These are phyloP conservation scores for Ganoderma lucidum DNA, from an alignment of 1,284 basidiomycete species.

Conservation along the genomic window DNA sequence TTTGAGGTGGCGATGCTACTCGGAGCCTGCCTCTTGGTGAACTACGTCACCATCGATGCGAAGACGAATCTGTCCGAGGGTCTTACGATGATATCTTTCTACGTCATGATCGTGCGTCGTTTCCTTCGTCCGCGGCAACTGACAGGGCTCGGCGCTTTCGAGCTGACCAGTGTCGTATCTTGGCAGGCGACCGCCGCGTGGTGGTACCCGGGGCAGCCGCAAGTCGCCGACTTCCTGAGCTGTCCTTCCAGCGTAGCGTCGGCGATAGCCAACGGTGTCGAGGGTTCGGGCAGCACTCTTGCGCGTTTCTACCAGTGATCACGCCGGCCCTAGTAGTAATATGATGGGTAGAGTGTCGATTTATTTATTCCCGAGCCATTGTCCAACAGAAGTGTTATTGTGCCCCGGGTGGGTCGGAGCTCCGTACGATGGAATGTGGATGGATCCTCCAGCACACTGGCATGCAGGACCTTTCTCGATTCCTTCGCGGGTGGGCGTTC, in stretches of 20 bases:
- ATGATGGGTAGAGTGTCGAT: background rate
- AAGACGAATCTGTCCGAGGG: constrained; percentile 16
- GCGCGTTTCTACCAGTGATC: background rate
- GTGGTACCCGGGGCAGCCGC: constrained; percentile 39
- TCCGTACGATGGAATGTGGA: background rate
- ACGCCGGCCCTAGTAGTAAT: background rate
- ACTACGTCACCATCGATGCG: constrained; percentile 65
- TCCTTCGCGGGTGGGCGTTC: no score
- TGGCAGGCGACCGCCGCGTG: constrained; percentile 57
- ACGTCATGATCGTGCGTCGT: constrained; percentile 13
- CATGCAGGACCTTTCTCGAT: no score
- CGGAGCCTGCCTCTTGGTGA: constrained; percentile 73
- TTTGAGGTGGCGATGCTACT: constrained; percentile 69
- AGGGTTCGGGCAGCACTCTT: background rate
- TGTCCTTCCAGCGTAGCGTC: constrained; percentile 12
- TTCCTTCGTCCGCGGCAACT: background rate
- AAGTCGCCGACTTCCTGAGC: constrained; percentile 33
- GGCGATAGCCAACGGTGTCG: constrained; percentile 1
- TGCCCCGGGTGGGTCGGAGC: background rate
- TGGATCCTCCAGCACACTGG: background rate
- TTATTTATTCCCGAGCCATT: background rate
- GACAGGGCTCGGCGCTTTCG: background rate
- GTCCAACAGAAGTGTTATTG: background rate
- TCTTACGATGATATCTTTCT: constrained; percentile 13
- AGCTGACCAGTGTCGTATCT: background rate